Evolutionary conservation across 2,329 filamentous ascomycete species (phyloP).

Genomic region (Neospermospora avenae): DNA sequence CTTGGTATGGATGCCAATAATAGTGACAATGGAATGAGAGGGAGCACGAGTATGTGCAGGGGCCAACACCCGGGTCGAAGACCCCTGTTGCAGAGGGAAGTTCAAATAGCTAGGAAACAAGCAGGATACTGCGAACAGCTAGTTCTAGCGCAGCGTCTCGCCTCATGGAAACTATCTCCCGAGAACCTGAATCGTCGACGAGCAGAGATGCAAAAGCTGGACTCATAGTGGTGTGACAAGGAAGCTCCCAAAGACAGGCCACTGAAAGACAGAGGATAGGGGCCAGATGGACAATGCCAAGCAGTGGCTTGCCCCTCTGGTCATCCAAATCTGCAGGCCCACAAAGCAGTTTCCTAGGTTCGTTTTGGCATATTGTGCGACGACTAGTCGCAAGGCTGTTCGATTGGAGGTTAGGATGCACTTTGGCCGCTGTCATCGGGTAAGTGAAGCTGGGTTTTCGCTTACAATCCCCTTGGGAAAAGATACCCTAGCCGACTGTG

Average conservation of each 20-base stretch:
- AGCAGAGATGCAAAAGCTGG: background rate
- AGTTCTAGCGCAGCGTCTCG: too few species aligned
- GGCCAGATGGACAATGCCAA: background rate
- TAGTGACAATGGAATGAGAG: background rate
- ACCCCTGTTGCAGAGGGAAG: background rate
- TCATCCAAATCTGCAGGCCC: background rate
- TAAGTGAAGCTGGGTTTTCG: constrained; percentile 11
- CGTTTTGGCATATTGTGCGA: background rate
- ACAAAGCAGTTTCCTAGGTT: background rate
- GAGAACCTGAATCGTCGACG: background rate
- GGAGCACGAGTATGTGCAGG: background rate
- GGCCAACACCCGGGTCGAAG: background rate
- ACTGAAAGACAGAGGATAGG: constrained; percentile 3
- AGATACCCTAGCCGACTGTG: background rate
- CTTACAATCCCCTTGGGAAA: constrained; percentile 11
- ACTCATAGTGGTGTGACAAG: background rate
- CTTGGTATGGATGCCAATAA: constrained; percentile 6
- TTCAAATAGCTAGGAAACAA: constrained; percentile 1
- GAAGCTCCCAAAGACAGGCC: background rate
- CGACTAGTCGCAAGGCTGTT: background rate
- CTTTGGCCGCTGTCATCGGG: constrained; percentile 8
- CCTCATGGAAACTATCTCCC: background rate
- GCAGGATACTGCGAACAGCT: background rate
- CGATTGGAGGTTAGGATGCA: background rate
- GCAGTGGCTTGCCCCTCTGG: constrained; percentile 1